A percentile compares a stretch with the other conserved stretches of the same genome.
Conservation (phyloP, 179 eudicot species). For the Camellia oleifera region DNA sequence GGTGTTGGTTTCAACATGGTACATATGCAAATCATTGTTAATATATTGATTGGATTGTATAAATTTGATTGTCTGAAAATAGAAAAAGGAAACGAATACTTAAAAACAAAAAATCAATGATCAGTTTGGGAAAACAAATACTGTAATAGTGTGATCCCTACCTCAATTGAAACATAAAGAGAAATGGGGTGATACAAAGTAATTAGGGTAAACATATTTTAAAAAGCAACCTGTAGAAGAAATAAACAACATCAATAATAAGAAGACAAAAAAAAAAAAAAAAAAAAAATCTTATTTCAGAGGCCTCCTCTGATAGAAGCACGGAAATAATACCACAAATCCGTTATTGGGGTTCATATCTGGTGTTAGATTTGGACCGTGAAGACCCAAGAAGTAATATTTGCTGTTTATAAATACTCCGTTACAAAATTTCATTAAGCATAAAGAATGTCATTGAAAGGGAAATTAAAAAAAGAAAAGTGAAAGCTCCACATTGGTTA, state of each 20-base stretch:
- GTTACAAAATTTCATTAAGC: constrained; percentile 38
- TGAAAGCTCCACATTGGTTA: neutral
- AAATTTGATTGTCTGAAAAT: constrained; percentile 79
- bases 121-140: constrained; percentile 2
- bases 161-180: constrained; percentile 97
- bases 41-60: constrained; percentile 83
- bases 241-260: neutral
- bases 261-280: constrained; percentile 12
- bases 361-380: constrained; percentile 36
- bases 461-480: neutral
- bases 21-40: constrained; percentile 90
- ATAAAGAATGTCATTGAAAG: constrained; percentile 9
- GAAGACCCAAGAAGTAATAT: constrained; percentile 67
- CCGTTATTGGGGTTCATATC: constrained; percentile 82
- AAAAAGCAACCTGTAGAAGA: constrained; percentile 56
- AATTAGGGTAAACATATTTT: constrained; percentile 87
- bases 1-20: constrained; percentile 78
- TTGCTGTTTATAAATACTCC: constrained; percentile 63
- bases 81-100: constrained; percentile 13
- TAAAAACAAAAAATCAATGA: neutral
- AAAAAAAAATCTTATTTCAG: neutral
- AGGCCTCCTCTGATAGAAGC: neutral
- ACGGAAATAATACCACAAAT: constrained; percentile 60
- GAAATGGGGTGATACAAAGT: constrained; percentile 95
- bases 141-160: constrained; percentile 24